These are phyloP conservation scores for Neurospora hispaniola DNA, from an alignment of 495 filamentous ascomycete genomes.

Conservation along the genomic window DNA sequence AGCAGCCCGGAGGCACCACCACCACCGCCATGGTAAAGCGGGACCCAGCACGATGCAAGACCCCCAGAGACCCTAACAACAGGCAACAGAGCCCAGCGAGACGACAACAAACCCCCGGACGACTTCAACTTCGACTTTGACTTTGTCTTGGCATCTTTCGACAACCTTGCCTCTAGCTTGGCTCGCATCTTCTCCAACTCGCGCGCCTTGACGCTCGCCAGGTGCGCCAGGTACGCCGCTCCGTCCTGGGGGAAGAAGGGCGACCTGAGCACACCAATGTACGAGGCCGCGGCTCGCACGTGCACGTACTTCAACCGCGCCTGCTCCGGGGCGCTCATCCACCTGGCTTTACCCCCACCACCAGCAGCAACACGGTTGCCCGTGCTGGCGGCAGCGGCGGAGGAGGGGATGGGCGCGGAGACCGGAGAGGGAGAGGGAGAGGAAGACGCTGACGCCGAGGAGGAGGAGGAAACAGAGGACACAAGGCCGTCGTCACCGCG, in stretches of 20 bases:
- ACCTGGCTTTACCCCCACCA: neutral
- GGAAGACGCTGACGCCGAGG: neutral
- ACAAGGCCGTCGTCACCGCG: neutral
- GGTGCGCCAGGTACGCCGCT: neutral
- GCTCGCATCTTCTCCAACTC: neutral
- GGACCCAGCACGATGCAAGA: neutral
- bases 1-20: neutral
- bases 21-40: neutral
- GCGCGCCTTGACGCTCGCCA: neutral
- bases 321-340: neutral
- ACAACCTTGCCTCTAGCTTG: neutral
- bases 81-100: neutral
- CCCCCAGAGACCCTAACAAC: neutral
- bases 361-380: neutral
- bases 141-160: neutral
- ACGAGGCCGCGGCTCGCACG: neutral
- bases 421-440: neutral
- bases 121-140: neutral
- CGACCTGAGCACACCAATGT: neutral
- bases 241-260: neutral
- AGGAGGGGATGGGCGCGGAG: neutral
- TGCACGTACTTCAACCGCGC: neutral
- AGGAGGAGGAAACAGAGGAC: neutral
- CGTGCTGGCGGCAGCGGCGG: neutral
- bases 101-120: neutral